These are phyloP conservation scores for Nephelium lappaceum DNA, from an alignment of 345 rosid genomes.

Conservation along the genomic window DNA sequence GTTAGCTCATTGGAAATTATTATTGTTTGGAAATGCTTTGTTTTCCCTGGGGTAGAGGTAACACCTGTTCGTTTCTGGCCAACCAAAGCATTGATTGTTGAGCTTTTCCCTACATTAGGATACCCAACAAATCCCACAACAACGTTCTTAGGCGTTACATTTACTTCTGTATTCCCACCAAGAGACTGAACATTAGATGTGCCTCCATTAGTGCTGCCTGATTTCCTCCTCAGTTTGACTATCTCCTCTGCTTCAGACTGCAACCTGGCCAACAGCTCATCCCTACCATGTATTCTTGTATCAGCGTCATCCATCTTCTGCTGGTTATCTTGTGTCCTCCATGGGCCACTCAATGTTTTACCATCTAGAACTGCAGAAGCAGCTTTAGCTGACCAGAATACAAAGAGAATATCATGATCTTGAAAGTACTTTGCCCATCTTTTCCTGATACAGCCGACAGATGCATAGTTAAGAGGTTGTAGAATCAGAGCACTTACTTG, in stretches of 20 bases:
- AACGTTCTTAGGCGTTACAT: conserved; percentile 42
- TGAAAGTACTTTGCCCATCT: conserved; percentile 81
- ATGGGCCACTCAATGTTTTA: conserved; percentile 44
- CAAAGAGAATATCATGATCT: conserved; percentile 53
- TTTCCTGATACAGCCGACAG: conserved; percentile 48
- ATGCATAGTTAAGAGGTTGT: conserved; percentile 15
- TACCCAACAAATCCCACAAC: conserved; percentile 91
- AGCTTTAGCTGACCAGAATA: conserved; percentile 98
- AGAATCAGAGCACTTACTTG: conserved; percentile 2
- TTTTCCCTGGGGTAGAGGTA: conserved; percentile 94
- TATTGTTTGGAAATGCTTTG: conserved; percentile 92
- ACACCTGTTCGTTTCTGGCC: conserved; percentile 95
- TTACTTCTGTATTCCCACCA: conserved; percentile 22
- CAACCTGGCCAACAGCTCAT: conserved; percentile 73
- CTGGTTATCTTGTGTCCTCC: conserved; percentile 34
- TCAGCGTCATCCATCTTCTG: conserved; percentile 49
- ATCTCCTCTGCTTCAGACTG: conserved; percentile 79
- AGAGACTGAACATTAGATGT: conserved; percentile 30
- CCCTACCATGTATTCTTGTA: conserved; percentile 73
- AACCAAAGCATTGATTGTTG: conserved; percentile 90
- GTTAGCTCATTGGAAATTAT: conserved; percentile 79
- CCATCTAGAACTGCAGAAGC: conserved; percentile 81
- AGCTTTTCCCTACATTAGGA: conserved; percentile 96
- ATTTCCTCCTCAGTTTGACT: conserved; percentile 53
- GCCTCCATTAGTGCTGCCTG: conserved; percentile 33